Evolutionary conservation across 176 grass and related monocot genomes (phyloP).

Genomic region (Ensete ventricosum): DNA sequence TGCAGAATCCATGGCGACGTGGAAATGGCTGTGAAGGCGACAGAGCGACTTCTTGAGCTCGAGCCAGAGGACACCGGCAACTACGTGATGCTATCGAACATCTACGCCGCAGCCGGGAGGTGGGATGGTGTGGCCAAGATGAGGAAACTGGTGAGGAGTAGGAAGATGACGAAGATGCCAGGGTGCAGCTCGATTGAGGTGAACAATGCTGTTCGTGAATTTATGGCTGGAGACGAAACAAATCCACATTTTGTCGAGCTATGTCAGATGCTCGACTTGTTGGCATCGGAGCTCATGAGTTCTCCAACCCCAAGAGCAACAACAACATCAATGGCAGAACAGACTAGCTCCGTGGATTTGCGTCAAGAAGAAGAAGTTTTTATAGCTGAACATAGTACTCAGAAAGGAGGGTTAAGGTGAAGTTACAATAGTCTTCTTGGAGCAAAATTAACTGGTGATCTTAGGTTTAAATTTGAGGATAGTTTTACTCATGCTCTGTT

Average conservation of each 20-base stretch:
- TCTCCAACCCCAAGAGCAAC: not conserved
- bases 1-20: constrained; percentile 42
- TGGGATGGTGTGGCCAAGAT: constrained; percentile 39
- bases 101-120: constrained; percentile 22
- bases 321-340: not conserved
- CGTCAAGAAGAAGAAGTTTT: not conserved
- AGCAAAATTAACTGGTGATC: no score
- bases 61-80: constrained; percentile 45
- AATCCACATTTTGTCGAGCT: constrained; percentile 28
- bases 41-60: constrained; percentile 31
- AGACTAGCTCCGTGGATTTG: not conserved
- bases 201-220: constrained; percentile 46
- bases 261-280: constrained; percentile 22
- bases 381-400: not conserved
- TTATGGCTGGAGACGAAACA: constrained; percentile 38
- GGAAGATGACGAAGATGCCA: constrained; percentile 46
- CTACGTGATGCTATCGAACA: constrained; percentile 49
- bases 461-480: no score
- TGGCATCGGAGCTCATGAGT: constrained; percentile 26
- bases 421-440: no score
- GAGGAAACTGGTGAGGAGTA: constrained; percentile 37
- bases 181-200: constrained; percentile 69
- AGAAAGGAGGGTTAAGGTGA: not conserved
- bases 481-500: no score
- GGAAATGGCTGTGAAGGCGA: constrained; percentile 25